These are phyloP conservation scores for Cetradonia linearis DNA, from an alignment of 495 filamentous ascomycete genomes.

Conservation along the genomic window DNA sequence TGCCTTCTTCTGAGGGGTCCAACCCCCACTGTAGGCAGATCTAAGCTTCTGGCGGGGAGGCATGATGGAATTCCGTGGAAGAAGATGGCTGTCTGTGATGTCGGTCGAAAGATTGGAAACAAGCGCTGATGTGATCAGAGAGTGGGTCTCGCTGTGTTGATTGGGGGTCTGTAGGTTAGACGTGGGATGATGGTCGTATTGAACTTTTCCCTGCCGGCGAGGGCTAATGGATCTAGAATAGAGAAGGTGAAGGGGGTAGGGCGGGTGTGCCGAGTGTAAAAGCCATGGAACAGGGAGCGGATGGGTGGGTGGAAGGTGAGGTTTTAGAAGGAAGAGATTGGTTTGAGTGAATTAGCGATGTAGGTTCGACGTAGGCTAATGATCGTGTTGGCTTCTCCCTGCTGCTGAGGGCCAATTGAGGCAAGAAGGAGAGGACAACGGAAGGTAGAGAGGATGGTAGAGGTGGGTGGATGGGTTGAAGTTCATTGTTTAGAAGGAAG, in stretches of 20 bases:
- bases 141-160: not conserved
- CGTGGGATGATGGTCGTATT: slow-evolving; percentile 5
- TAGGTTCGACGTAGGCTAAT: no score
- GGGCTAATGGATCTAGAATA: not conserved
- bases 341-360: no score
- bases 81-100: not conserved
- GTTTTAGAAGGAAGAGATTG: not conserved
- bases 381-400: no score
- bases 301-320: not conserved
- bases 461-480: not conserved
- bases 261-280: not conserved
- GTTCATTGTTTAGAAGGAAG: not conserved
- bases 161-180: slow-evolving; percentile 27
- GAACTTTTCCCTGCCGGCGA: not conserved
- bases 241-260: not conserved
- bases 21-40: not conserved
- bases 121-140: not conserved
- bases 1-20: not conserved
- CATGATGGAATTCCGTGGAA: not conserved
- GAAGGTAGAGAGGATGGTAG: not conserved
- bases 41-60: not conserved
- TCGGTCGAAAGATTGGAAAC: not conserved
- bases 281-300: no score
- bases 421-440: not conserved
- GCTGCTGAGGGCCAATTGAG: no score